phyloP scores from a whole-genome alignment of 176 grass and related monocot species.

The Themeda triandra region DNA sequence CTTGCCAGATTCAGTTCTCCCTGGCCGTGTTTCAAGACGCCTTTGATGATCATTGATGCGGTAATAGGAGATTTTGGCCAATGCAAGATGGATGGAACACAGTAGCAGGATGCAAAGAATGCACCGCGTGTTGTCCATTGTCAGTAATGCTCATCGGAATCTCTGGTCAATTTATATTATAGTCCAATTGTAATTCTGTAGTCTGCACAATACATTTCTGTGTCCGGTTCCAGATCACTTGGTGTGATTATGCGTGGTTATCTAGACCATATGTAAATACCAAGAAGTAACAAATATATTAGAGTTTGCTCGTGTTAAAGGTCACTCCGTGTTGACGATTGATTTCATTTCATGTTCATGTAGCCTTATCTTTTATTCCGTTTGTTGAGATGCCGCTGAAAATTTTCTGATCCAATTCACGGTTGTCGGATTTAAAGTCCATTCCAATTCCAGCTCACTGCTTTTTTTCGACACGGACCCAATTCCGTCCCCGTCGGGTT shows the following conservation, averaged over 20 bases:
- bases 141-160: not conserved
- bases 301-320: not conserved
- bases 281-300: not conserved
- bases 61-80: not conserved
- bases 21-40: slow-evolving; percentile 17
- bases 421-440: not conserved
- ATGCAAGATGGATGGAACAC: not conserved
- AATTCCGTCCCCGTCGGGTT: not conserved
- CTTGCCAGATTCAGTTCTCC: not conserved
- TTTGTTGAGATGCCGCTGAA: not conserved
- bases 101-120: not conserved
- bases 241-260: slow-evolving; percentile 23
- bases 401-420: not conserved
- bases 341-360: not conserved
- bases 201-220: not conserved
- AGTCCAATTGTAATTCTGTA: slow-evolving; percentile 19
- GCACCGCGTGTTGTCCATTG: not conserved
- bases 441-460: not conserved
- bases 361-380: not conserved
- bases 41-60: not conserved
- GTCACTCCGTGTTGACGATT: not conserved
- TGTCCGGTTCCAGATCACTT: slow-evolving; percentile 16
- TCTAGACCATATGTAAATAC: slow-evolving; percentile 25
- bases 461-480: not conserved
- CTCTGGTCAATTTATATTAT: not conserved